These are phyloP conservation scores for Meripilus lineatus DNA, from an alignment of 1,284 basidiomycete species.

Conservation along the genomic window DNA sequence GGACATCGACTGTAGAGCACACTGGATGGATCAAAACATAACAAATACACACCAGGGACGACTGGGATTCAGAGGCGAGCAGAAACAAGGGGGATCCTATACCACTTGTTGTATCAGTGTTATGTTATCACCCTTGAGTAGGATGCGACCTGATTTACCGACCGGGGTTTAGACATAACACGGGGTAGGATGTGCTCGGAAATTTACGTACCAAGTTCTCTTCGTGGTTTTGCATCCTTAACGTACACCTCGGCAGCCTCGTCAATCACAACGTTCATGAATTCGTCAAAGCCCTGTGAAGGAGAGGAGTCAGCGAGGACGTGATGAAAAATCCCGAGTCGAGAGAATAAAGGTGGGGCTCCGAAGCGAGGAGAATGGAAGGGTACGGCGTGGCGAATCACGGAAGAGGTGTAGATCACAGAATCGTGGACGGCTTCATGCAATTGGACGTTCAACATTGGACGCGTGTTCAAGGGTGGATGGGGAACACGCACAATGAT, in stretches of 20 bases:
- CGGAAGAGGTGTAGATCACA: constrained; percentile 11
- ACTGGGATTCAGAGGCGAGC: no score
- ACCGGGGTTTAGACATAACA: neutral
- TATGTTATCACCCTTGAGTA: constrained; percentile 96
- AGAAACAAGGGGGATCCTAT: no score
- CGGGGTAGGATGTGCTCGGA: neutral
- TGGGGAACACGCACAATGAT: constrained; percentile 76
- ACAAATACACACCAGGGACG: constrained; percentile 12
- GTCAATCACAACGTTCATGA: constrained; percentile 99
- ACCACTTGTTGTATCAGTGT: constrained; percentile 83
- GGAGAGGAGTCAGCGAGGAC: constrained; percentile 10
- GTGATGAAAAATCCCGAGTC: constrained; percentile 14
- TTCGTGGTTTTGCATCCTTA: constrained; percentile 79
- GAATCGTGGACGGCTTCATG: constrained; percentile 21
- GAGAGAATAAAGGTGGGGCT: constrained; percentile 1
- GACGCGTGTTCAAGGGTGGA: constrained; percentile 19
- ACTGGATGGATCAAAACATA: no score
- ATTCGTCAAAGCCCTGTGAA: constrained; percentile 95
- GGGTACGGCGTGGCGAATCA: neutral
- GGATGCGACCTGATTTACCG: constrained; percentile 70
- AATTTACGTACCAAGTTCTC: constrained; percentile 63
- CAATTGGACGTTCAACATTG: constrained; percentile 25
- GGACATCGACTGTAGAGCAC: no score
- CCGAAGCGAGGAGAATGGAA: constrained; percentile 2
- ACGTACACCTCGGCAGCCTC: constrained; percentile 93